A percentile compares a stretch with the other conserved stretches of the same genome.
phyloP scores from a whole-genome alignment of 352 stramenopile species.

The Pythium sp. region DNA sequence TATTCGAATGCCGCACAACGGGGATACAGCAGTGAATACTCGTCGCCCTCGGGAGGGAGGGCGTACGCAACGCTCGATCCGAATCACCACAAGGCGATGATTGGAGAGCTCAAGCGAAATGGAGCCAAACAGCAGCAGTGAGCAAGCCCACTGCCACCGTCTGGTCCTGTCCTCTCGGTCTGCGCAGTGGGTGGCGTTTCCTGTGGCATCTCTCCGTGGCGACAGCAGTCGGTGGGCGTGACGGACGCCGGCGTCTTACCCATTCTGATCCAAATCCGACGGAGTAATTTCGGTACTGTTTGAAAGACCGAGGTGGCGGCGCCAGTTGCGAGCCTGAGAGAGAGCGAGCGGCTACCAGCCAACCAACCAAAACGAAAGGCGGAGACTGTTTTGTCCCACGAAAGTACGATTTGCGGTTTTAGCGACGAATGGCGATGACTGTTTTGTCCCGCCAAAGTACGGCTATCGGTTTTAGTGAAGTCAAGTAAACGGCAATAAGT shows the following conservation, averaged over 20 bases:
- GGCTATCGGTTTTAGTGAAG: background rate
- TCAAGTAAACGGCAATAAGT: background rate
- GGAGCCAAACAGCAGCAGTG: background rate
- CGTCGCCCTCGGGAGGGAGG: conserved; percentile 26
- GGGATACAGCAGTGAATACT: conserved; percentile 88
- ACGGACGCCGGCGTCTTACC: conserved; percentile 56
- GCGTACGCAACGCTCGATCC: conserved; percentile 25
- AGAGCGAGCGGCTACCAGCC: conserved; percentile 34
- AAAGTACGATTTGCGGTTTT: conserved; percentile 3
- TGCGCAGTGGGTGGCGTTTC: conserved; percentile 7
- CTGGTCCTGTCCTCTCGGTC: background rate
- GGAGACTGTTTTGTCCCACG: background rate
- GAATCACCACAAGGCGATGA: background rate
- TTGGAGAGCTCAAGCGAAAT: background rate
- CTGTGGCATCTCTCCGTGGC: conserved; percentile 40
- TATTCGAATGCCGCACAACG: conserved; percentile 88
- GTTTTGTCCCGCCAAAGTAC: conserved; percentile 14
- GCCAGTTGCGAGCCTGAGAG: background rate
- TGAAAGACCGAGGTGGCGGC: background rate
- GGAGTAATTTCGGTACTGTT: conserved; percentile 83
- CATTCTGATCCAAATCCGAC: conserved; percentile 69
- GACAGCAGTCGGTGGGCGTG: conserved; percentile 24
- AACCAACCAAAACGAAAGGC: conserved; percentile 25
- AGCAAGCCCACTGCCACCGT: background rate
- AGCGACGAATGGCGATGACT: background rate